Percentiles rank a stretch among this genome's conserved stretches.
phyloP scores from a whole-genome alignment of 495 filamentous ascomycete species.

The Lineolata rhizophorae region DNA sequence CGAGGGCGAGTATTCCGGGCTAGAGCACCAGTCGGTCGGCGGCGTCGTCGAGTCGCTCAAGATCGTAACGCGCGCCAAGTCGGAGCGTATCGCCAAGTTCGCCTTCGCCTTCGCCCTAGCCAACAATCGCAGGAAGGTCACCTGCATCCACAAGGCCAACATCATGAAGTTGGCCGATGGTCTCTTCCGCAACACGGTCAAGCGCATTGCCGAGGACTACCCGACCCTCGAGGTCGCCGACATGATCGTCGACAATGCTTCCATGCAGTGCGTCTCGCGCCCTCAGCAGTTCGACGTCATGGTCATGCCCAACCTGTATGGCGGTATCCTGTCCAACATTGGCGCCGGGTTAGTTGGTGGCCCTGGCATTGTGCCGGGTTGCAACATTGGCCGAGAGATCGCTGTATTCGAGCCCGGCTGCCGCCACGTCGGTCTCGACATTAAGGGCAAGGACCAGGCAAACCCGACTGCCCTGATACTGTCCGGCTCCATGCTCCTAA shows the following conservation, averaged over 20 bases:
- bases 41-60: slow-evolving; percentile 98
- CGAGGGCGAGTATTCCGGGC: slow-evolving; percentile 94
- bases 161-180: slow-evolving; percentile 99
- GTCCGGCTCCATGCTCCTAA: slow-evolving; percentile 85
- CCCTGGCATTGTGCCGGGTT: slow-evolving; percentile 89
- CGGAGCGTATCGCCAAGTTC: slow-evolving; percentile 95
- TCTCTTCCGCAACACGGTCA: slow-evolving; percentile 93
- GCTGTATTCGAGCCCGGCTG: slow-evolving; percentile 98
- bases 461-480: slow-evolving; percentile 93
- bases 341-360: slow-evolving; percentile 96
- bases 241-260: slow-evolving; percentile 99
- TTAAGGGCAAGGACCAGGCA: slow-evolving; percentile 97
- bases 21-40: slow-evolving; percentile 93
- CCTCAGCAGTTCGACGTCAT: slow-evolving; percentile 98
- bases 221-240: slow-evolving; percentile 85
- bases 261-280: slow-evolving; percentile 89
- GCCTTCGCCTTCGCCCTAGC: slow-evolving; percentile 93
- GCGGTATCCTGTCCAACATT: slow-evolving; percentile 96
- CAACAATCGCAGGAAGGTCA: slow-evolving; percentile 96
- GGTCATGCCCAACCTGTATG: slow-evolving; percentile 99
- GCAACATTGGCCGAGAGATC: slow-evolving; percentile 97
- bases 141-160: slow-evolving; percentile 98
- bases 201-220: slow-evolving; percentile 77
- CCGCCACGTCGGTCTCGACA: slow-evolving; percentile 94
- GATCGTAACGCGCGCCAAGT: slow-evolving; percentile 97